Conservation (phyloP, 306 rosid genomes). For the Myrica gale region DNA sequence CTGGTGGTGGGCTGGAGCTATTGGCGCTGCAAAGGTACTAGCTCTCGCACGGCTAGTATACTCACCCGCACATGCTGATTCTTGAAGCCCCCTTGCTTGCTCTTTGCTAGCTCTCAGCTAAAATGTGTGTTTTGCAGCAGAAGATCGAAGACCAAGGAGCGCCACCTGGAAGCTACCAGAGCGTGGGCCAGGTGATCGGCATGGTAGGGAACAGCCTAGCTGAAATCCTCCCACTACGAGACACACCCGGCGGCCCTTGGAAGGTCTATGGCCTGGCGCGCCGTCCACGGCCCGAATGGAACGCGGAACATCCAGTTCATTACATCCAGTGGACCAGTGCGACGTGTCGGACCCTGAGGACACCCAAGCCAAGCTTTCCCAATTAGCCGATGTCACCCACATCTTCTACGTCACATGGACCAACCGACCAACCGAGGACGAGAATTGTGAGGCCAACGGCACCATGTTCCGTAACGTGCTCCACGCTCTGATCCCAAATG, state of each 20-base stretch:
- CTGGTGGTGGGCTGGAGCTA: slow-evolving; percentile 65
- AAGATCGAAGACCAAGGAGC: slow-evolving; percentile 47
- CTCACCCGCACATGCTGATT: neutral
- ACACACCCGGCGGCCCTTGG: slow-evolving; percentile 80
- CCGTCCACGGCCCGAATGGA: slow-evolving; percentile 61
- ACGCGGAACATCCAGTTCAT: slow-evolving; percentile 53
- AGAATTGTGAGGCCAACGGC: slow-evolving; percentile 55
- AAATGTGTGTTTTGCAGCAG: slow-evolving; percentile 32
- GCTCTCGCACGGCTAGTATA: neutral
- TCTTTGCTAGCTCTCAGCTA: no score
- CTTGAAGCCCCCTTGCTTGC: neutral
- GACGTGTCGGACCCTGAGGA: slow-evolving; percentile 55
- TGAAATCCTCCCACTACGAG: slow-evolving; percentile 69
- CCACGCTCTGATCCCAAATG: slow-evolving; percentile 45
- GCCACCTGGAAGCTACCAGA: slow-evolving; percentile 35
- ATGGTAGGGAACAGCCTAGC: slow-evolving; percentile 77
- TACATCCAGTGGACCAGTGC: slow-evolving; percentile 70
- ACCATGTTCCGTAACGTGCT: slow-evolving; percentile 56
- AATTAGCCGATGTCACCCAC: slow-evolving; percentile 57
- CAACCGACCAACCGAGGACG: slow-evolving; percentile 42
- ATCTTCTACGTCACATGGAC: slow-evolving; percentile 66
- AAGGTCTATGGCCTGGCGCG: slow-evolving; percentile 77
- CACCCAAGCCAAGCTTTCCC: slow-evolving; percentile 51
- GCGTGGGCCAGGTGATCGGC: slow-evolving; percentile 59
- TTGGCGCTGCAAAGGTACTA: slow-evolving; percentile 45